Conservation (phyloP, 768 basidiomycete species). For the Lactifluus pinguis region DNA sequence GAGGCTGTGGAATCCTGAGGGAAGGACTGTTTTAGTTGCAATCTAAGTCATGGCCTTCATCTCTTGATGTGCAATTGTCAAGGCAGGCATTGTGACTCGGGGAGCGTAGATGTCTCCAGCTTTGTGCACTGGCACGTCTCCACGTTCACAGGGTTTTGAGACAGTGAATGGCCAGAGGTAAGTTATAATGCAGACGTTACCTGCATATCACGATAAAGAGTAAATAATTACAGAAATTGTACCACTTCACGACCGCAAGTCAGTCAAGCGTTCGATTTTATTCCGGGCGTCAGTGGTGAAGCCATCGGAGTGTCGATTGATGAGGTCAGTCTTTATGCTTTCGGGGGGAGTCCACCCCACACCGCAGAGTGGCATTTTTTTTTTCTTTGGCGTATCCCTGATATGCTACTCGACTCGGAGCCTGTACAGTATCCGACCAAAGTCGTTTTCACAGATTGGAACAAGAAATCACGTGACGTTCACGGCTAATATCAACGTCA, state of each 20-base stretch:
- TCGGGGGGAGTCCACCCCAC: background rate
- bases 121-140: no score
- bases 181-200: no score
- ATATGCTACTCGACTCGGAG: background rate
- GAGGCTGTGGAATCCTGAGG: no score
- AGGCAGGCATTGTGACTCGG: no score
- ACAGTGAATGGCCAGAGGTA: background rate
- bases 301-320: background rate
- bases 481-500: no score
- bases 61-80: no score
- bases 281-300: background rate
- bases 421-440: background rate
- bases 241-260: background rate
- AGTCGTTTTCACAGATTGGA: background rate
- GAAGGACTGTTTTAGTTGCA: no score
- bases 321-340: background rate
- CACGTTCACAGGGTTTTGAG: no score
- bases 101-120: no score
- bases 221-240: background rate
- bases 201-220: no score
- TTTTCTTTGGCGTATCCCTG: background rate
- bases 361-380: background rate
- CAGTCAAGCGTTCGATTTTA: background rate
- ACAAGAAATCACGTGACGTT: no score
- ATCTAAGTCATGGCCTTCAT: no score